These are phyloP conservation scores for Albugo candida DNA, from an alignment of 352 stramenopile genomes.

Conservation along the genomic window DNA sequence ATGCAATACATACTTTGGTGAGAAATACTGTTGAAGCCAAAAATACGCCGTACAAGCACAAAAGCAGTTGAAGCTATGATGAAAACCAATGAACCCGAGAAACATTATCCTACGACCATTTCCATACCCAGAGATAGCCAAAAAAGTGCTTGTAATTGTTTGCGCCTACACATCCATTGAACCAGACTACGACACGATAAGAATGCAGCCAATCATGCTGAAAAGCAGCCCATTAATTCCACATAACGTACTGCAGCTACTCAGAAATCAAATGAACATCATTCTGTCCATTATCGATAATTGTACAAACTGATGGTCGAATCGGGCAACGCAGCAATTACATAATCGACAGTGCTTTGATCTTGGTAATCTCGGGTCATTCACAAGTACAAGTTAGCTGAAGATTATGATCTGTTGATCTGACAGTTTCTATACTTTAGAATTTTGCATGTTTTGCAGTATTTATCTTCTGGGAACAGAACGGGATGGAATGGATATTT, in stretches of 20 bases:
- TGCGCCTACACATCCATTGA: conserved; percentile 66
- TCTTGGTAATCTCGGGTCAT: conserved; percentile 27
- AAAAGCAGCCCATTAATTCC: neutral
- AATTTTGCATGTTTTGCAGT: conserved; percentile 75
- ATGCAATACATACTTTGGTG: neutral
- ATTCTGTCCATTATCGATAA: neutral
- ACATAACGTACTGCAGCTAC: conserved; percentile 16
- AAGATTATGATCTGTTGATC: neutral
- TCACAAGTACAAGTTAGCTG: neutral
- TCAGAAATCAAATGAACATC: neutral
- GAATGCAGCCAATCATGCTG: neutral
- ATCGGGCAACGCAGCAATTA: conserved; percentile 72
- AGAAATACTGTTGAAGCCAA: conserved; percentile 36
- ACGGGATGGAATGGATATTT: conserved; percentile 62
- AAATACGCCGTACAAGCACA: conserved; percentile 29
- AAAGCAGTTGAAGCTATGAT: neutral
- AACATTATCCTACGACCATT: neutral
- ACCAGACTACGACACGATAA: conserved; percentile 28
- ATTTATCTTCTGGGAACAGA: conserved; percentile 60
- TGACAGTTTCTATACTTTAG: conserved; percentile 32
- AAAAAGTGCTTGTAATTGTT: conserved; percentile 71
- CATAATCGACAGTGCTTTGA: conserved; percentile 83
- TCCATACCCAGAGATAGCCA: conserved; percentile 22
- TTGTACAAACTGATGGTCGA: conserved; percentile 76
- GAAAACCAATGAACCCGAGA: neutral